Percentiles rank a stretch among this genome's conserved stretches.
These are phyloP conservation scores for Gentiana macrophylla DNA, from an alignment of 257 asterid species.

Conservation along the genomic window DNA sequence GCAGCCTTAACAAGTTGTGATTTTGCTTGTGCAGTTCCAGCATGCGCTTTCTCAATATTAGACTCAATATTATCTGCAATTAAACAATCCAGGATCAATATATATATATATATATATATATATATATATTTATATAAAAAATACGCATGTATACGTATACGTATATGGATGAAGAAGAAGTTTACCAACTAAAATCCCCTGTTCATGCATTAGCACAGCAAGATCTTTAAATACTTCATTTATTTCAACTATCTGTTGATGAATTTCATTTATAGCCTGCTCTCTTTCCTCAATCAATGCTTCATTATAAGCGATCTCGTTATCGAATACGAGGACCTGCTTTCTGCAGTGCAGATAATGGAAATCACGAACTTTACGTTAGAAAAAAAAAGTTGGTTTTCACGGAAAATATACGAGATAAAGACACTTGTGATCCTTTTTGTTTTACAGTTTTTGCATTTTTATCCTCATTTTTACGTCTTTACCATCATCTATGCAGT, in stretches of 20 bases:
- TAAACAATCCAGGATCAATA: slow-evolving; percentile 5
- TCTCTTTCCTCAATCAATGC: slow-evolving; percentile 94
- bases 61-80: slow-evolving; percentile 71
- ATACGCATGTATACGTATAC: too few relatives aligned
- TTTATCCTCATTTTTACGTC: too few relatives aligned
- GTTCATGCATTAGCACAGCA: slow-evolving; percentile 80
- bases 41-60: slow-evolving; percentile 65
- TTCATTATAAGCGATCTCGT: slow-evolving; percentile 80
- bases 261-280: slow-evolving; percentile 86
- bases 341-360: slow-evolving; percentile 45
- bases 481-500: too few relatives aligned
- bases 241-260: slow-evolving; percentile 91
- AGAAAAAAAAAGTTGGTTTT: too few relatives aligned
- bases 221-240: slow-evolving; percentile 92
- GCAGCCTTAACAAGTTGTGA: slow-evolving; percentile 83
- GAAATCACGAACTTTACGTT: background rate
- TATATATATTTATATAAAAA: background rate
- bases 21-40: slow-evolving; percentile 73
- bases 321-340: slow-evolving; percentile 70
- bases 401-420: too few relatives aligned
- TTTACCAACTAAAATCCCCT: slow-evolving; percentile 84
- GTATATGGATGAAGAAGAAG: background rate
- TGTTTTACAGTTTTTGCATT: too few relatives aligned
- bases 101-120: background rate
- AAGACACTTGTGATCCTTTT: too few relatives aligned